Percentiles rank a stretch among this genome's conserved stretches.
phyloP scores from a whole-genome alignment of 1,284 basidiomycete genomes.

The Cryptococcus floricola region DNA sequence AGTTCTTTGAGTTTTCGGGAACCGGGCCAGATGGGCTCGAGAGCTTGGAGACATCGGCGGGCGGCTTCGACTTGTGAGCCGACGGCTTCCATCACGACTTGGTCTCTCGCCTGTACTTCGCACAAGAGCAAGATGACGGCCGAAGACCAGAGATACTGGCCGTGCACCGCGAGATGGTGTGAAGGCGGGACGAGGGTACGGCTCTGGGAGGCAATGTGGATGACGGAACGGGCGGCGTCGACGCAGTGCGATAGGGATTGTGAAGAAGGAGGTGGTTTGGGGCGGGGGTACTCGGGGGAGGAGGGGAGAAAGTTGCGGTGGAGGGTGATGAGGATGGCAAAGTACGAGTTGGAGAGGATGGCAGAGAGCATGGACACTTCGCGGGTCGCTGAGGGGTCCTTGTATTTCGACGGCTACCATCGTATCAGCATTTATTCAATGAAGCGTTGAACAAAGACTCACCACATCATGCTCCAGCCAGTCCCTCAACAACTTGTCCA shows the following conservation, averaged over 20 bases:
- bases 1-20: slow-evolving; percentile 70
- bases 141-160: slow-evolving; percentile 84
- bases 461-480: slow-evolving; percentile 67
- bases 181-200: slow-evolving; percentile 78
- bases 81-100: slow-evolving; percentile 63
- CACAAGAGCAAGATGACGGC: slow-evolving; percentile 81
- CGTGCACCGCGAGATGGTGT: slow-evolving; percentile 84
- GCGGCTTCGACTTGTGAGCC: slow-evolving; percentile 77
- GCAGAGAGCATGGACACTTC: slow-evolving; percentile 61
- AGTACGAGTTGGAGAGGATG: slow-evolving; percentile 84
- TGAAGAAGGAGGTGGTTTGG: slow-evolving; percentile 42
- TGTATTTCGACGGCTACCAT: slow-evolving; percentile 63
- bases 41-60: slow-evolving; percentile 65
- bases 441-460: slow-evolving; percentile 8
- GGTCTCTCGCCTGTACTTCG: slow-evolving; percentile 73
- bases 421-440: not conserved
- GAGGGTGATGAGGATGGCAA: slow-evolving; percentile 78
- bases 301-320: slow-evolving; percentile 74
- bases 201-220: slow-evolving; percentile 77
- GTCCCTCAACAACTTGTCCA: slow-evolving; percentile 68
- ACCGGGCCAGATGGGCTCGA: slow-evolving; percentile 85
- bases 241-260: slow-evolving; percentile 43
- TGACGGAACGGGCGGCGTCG: slow-evolving; percentile 51
- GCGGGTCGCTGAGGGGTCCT: slow-evolving; percentile 35
- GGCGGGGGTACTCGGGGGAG: slow-evolving; percentile 40